phyloP scores from a whole-genome alignment of 768 basidiomycete species.

The Lactarius sanguifluus region DNA sequence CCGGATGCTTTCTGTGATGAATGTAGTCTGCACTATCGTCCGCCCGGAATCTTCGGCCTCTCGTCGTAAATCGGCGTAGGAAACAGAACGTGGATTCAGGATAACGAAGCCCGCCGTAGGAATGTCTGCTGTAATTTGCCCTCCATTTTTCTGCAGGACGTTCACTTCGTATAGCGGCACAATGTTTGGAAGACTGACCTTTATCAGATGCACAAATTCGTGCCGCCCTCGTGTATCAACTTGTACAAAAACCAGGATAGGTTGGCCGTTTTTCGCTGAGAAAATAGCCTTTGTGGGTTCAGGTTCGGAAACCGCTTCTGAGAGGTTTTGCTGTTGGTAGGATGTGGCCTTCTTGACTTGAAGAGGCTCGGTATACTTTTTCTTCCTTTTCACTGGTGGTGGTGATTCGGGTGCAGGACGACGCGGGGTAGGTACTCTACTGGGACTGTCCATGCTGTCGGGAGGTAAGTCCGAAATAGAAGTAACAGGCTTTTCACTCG shows the following conservation, averaged over 20 bases:
- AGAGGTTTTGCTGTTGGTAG: background rate
- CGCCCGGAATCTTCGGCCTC: constrained; percentile 40
- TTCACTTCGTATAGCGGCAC: background rate
- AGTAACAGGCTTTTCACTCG: background rate
- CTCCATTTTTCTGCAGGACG: constrained; percentile 58
- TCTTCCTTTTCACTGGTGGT: constrained; percentile 18
- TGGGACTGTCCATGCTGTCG: background rate
- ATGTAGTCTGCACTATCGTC: constrained; percentile 51
- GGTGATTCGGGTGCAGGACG: constrained; percentile 4
- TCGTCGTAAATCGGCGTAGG: constrained; percentile 49
- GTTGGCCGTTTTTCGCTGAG: constrained; percentile 41
- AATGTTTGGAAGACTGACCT: constrained; percentile 34
- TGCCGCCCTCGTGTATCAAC: constrained; percentile 60
- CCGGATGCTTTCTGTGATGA: constrained; percentile 53
- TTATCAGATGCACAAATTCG: constrained; percentile 53
- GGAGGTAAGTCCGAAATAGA: background rate
- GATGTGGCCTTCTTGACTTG: constrained; percentile 7
- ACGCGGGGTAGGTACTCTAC: background rate
- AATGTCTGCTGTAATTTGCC: constrained; percentile 54
- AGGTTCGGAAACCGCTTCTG: background rate
- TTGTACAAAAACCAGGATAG: constrained; percentile 53
- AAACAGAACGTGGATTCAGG: constrained; percentile 51
- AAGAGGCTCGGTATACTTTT: background rate
- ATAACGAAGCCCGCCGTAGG: constrained; percentile 60
- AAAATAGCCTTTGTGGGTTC: constrained; percentile 43